These are phyloP conservation scores for Saraca asoca DNA, from an alignment of 331 rosid genomes.

Conservation along the genomic window DNA sequence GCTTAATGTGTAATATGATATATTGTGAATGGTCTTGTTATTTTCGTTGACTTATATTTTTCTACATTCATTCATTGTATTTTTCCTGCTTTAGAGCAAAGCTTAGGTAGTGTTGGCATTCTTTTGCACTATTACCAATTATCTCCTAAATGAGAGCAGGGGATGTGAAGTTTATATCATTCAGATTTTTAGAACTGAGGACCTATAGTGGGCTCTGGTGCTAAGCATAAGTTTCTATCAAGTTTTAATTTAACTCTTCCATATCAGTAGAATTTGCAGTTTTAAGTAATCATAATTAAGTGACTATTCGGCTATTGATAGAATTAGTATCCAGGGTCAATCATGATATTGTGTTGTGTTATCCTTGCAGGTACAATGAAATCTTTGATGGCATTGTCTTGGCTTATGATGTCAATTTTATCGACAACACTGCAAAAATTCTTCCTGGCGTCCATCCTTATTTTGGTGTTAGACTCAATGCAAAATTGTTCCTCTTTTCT, in stretches of 20 bases:
- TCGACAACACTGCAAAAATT: slow-evolving; percentile 52
- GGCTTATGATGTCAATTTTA: slow-evolving; percentile 69
- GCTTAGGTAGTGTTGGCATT: not conserved
- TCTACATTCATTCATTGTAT: not conserved
- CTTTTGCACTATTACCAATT: not conserved
- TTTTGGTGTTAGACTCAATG: slow-evolving; percentile 50
- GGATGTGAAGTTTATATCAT: not conserved
- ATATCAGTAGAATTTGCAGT: not conserved
- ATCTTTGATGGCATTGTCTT: slow-evolving; percentile 72
- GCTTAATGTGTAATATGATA: too few species aligned
- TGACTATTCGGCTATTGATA: not conserved
- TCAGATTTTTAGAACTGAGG: not conserved
- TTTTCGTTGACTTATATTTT: too few species aligned
- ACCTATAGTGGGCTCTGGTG: not conserved
- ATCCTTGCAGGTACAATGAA: slow-evolving; percentile 57
- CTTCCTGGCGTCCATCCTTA: slow-evolving; percentile 65
- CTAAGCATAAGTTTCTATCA: not conserved
- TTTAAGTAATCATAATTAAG: not conserved
- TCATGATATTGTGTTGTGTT: slow-evolving; percentile 3
- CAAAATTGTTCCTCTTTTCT: slow-evolving; percentile 52
- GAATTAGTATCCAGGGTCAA: not conserved
- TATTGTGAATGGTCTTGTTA: too few species aligned
- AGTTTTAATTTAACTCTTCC: not conserved
- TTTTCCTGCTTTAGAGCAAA: not conserved
- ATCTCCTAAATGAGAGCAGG: not conserved